Conservation (phyloP, 805 yeast genomes). For the Zygosaccharomyces rouxii region DNA sequence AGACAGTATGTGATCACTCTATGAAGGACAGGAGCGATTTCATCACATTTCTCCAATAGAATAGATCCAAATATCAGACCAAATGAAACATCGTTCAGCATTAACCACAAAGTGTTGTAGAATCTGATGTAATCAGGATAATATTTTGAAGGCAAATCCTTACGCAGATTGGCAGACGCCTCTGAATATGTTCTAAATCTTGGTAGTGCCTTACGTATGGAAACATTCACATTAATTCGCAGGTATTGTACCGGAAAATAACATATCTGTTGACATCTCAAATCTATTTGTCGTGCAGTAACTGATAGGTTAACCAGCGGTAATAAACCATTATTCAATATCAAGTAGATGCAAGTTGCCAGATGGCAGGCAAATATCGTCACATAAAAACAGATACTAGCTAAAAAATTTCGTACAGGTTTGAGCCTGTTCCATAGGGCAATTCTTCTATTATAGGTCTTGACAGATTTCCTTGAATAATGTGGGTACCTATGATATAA, state of each 20-base stretch:
- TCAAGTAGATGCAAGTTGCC: conserved; percentile 17
- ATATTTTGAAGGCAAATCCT: conserved; percentile 40
- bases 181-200: conserved; percentile 15
- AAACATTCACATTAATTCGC: conserved; percentile 38
- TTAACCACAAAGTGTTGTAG: conserved; percentile 85
- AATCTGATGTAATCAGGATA: conserved; percentile 67
- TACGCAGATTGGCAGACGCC: conserved; percentile 16
- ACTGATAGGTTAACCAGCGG: conserved; percentile 42
- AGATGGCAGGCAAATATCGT: conserved; percentile 13
- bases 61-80: conserved; percentile 60
- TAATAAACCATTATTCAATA: conserved; percentile 18
- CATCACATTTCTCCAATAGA: conserved; percentile 38
- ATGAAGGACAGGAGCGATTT: conserved; percentile 38
- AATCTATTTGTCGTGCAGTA: conserved; percentile 72
- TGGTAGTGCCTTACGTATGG: conserved; percentile 14
- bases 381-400: conserved; percentile 7
- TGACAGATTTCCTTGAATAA: conserved; percentile 6
- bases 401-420: background rate
- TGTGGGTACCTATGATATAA: conserved; percentile 17
- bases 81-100: conserved; percentile 71
- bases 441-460: conserved; percentile 7
- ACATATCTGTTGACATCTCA: conserved; percentile 69
- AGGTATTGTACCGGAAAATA: conserved; percentile 76
- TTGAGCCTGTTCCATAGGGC: background rate
- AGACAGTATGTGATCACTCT: conserved; percentile 17